Base-by-base conservation (phyloP, 768 basidiomycete species). In the Mycena amicta region DNA sequence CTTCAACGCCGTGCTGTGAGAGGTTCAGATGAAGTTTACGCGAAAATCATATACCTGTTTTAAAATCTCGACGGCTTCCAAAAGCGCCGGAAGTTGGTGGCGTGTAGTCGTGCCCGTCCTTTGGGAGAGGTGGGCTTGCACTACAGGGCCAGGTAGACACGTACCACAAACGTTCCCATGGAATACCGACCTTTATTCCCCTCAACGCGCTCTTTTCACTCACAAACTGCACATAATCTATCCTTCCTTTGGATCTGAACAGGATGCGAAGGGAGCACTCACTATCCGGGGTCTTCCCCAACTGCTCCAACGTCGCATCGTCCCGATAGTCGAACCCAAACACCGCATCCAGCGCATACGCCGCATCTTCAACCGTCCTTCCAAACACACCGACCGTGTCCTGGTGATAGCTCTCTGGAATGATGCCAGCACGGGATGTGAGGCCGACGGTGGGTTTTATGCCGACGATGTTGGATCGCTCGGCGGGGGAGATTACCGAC, bases 361-460 rank as follows among this genome's bases (percentile, higher is more conserved):
- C 76, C 2, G 72, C 72, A 51, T 79, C 78, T 4, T 67, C 23
- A 41, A 77, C 67, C 16, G 71, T 74, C 16, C 75, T 72, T 27
- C 70, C 57, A 45, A 79, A 68, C 3, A 75, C 68, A 2, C 77
- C 77, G 18, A 77, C 75, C 3, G 77, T 72, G 49, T 79, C 78
- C 62, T 74, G 75, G 57, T 76, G 68, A 20, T 54, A 66, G 5
- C 73, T 74, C 15, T 75, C 72, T 3, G 77, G 77, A 41, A 77
- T 71, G 12, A 77, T 77, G 49, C 78, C 79, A 20, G 73, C 72
- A 6, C 75, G 70, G 16, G 75, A 78, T 8, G 76, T 77, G 18
- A 79, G 61, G 1, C 79, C 78, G 15, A 79, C 74, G 1, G 75
- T 80, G 0, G 78, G 75, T 60, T 79, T 77, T 27, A 79, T 74